Evolutionary conservation across 2,329 filamentous ascomycete species (phyloP), one percentile per base, ranked within the genome.

Genomic region (Teratosphaeria epicoccoides): DNA sequence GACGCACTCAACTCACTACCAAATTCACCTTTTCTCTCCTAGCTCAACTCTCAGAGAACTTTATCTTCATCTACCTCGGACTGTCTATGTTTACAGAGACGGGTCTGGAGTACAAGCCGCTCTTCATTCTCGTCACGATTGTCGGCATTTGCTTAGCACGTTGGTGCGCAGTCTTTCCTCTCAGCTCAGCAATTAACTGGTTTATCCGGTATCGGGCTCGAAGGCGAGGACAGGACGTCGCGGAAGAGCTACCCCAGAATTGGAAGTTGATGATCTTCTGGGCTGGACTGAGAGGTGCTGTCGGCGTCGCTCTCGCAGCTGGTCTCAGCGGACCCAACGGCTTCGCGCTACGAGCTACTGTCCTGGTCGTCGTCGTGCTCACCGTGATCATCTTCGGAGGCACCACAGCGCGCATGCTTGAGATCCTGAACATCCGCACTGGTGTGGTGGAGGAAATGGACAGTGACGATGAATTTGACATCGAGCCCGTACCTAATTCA

Each of bases 221-320:
- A 47, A 82, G 87, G 47, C 80, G 84, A 50, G 89, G 89, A 23
- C 78, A 76, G 52, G 86, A 95, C 52, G 81, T 84, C 4, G 81
- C 82, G 14, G 91, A 97, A 58, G 93, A 97, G 68, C 74, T 98
- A 29, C 93, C 93, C 0, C 94, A 89, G 66, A 88, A 88, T 61
- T 95, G 97, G 70, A 93, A 97, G 70, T 89, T 87, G n/a, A 97
- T 98, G 93, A 81, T 98, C n/a, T 98, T 95, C 73, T 98, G 93
- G 93, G 93, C 93, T 14, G 93, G 93, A 24, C 77, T 98, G 25
- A 87, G 93, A 56, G 93, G 93, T 62, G 93, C 93, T 46, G 93
- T 98, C 61, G 93, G 93, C 52, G 93, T 98, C 29, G 93, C 93
- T 1, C 76, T 98, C 46, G 93, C 93, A 26, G 91, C 91, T 22